Evolutionary conservation across 2,329 filamentous ascomycete species (phyloP), one percentile per base, ranked within the genome.

Genomic region (Colletotrichum costaricense): DNA sequence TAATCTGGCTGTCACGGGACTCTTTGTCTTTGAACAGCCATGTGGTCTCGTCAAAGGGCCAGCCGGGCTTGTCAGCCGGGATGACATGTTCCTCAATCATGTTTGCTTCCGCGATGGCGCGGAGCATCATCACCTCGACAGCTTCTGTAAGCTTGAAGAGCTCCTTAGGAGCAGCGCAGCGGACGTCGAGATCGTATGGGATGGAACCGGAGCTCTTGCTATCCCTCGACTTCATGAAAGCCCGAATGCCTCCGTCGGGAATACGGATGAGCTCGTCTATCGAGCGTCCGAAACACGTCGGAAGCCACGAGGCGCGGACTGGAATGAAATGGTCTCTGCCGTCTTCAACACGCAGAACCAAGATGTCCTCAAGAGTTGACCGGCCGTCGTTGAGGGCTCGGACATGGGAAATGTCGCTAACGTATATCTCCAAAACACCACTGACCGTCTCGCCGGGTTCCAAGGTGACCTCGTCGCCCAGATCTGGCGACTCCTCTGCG

Each of bases 301-400:
- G 93, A 4, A 93, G 85, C 96, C 97, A 99, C 1, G 84, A 86
- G 0, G 90, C 97, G 28, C 90, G 91, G 0, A 98, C 87, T 0
- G 95, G 93, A 52, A 99, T 90, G 80, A 99, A 99, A 79, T 98
- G 94, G 78, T 99, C 97, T 60, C 95, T 90, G 0, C 97, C 97
- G 65, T 93, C 90, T 12, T 91, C 88, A 5, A 99, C 94, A 1
- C 95, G 92, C 9, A 99, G 87, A 2, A 99, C 93, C 8, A 99
- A 86, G 3, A 99, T 92, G 76, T 98, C 95, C 75, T 98, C 96
- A 0, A 99, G 85, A 8, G 85, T 85, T 4, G 86, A 80, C 2
- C 87, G 86, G 19, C 90, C 91, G 67, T 93, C 87, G 76, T 98
- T 98, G 49, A 99, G 87, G 2, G 88, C 84, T 22, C 89, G 90